phyloP scores from a whole-genome alignment of 331 rosid species.

The Acacia pycnantha region DNA sequence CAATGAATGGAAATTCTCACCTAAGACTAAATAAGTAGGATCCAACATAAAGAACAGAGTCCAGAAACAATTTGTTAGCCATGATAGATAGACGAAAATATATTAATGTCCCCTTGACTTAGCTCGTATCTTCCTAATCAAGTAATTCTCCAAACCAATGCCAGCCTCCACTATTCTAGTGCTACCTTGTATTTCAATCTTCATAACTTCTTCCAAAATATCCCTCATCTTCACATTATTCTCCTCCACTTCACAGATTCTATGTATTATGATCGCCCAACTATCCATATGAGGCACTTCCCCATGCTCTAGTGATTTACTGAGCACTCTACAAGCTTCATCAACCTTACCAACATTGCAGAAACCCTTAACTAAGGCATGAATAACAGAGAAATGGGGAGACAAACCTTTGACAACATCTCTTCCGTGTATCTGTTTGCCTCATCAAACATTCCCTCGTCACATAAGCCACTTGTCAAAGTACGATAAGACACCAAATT shows the following conservation, averaged over 20 bases:
- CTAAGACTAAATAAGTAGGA: not conserved
- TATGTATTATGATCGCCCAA: constrained; percentile 56
- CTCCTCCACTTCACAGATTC: constrained; percentile 62
- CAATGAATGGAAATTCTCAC: not conserved
- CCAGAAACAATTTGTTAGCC: not conserved
- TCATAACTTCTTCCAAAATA: constrained; percentile 47
- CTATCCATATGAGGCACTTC: constrained; percentile 71
- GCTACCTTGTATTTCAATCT: constrained; percentile 48
- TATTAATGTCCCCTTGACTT: constrained; percentile 33
- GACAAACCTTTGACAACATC: constrained; percentile 66
- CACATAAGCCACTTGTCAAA: constrained; percentile 61
- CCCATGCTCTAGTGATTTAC: constrained; percentile 47
- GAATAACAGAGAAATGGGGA: constrained; percentile 67
- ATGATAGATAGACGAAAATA: not conserved
- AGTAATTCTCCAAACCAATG: constrained; percentile 61
- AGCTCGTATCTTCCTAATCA: constrained; percentile 50
- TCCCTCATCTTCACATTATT: constrained; percentile 28
- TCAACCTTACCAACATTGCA: constrained; percentile 71
- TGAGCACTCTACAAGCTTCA: constrained; percentile 66
- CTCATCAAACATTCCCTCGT: constrained; percentile 70
- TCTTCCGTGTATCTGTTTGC: constrained; percentile 52
- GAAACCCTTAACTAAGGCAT: constrained; percentile 61
- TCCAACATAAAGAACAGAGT: not conserved
- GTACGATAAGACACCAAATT: constrained; percentile 74
- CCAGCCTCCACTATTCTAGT: constrained; percentile 68